Evolutionary conservation across 129 eudicot species (phyloP).

Genomic region (Tanacetum coccineum): DNA sequence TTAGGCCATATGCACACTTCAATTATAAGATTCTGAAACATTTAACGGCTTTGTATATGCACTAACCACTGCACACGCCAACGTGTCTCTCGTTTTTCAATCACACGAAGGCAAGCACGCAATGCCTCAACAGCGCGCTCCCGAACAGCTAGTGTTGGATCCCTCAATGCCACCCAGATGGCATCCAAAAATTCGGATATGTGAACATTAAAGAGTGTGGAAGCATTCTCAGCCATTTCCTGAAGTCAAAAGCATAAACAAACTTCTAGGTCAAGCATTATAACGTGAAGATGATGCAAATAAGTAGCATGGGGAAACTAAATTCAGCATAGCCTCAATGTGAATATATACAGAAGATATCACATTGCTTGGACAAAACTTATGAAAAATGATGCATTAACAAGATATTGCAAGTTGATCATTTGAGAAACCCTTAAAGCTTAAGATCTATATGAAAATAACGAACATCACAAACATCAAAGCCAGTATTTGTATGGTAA

Average conservation of each 20-base stretch:
- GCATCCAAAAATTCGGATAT: constrained; percentile 93
- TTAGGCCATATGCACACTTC: neutral
- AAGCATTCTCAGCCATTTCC: constrained; percentile 99
- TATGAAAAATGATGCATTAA: too few species aligned
- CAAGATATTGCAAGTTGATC: too few species aligned
- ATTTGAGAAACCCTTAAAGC: too few species aligned
- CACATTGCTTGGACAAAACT: neutral
- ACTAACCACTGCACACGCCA: constrained; percentile 99
- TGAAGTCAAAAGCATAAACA: constrained; percentile 26
- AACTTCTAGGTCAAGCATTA: constrained; percentile 10
- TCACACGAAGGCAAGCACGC: constrained; percentile 98
- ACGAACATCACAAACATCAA: too few species aligned
- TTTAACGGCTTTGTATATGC: constrained; percentile 1
- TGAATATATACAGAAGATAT: neutral
- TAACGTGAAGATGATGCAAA: constrained; percentile 4
- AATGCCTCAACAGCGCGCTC: constrained; percentile 95
- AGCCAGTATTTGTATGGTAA: too few species aligned
- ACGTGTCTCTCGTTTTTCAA: constrained; percentile 97
- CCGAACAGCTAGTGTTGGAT: constrained; percentile 81
- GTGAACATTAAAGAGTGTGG: constrained; percentile 90
- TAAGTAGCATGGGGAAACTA: constrained; percentile 5
- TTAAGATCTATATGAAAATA: too few species aligned
- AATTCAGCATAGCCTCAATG: neutral
- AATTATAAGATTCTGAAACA: neutral
- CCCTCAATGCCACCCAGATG: constrained; percentile 95